phyloP scores from a whole-genome alignment of 257 asterid genomes.

The Jaltomata sinuosa region DNA sequence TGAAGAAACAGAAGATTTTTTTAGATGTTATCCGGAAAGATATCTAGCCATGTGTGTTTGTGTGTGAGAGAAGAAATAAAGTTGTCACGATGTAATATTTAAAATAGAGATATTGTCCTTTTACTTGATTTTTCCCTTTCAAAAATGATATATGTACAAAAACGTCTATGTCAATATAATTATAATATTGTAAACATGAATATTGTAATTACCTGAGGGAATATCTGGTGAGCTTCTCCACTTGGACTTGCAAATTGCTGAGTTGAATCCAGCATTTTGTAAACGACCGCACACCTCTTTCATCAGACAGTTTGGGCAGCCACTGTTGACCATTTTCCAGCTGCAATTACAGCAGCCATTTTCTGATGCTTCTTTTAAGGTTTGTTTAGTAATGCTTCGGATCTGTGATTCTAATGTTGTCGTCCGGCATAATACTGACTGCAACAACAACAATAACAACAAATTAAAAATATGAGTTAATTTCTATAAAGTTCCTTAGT shows the following conservation, averaged over 20 bases:
- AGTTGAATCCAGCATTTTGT: conserved; percentile 45
- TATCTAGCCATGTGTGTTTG: too few species aligned
- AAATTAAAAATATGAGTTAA: background rate
- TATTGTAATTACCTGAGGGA: conserved; percentile 54
- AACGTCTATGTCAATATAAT: background rate
- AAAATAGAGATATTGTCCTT: background rate
- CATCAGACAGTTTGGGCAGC: conserved; percentile 76
- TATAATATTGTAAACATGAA: background rate
- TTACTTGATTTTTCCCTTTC: background rate
- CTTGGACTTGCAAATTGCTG: conserved; percentile 85
- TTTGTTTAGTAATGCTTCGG: conserved; percentile 43
- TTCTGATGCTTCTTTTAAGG: conserved; percentile 32
- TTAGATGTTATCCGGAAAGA: background rate
- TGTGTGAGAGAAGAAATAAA: background rate
- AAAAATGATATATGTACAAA: background rate
- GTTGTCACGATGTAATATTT: background rate
- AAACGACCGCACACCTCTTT: conserved; percentile 55
- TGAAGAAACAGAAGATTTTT: background rate
- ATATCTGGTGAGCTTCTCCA: conserved; percentile 70
- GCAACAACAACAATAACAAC: conserved; percentile 1
- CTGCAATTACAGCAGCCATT: conserved; percentile 26
- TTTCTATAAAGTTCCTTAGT: background rate
- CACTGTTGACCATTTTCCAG: conserved; percentile 17
- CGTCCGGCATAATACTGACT: conserved; percentile 67
- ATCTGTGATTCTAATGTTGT: conserved; percentile 62